phyloP scores from a whole-genome alignment of 2,329 filamentous ascomycete species.

The Tolypocladium ophioglossoides region DNA sequence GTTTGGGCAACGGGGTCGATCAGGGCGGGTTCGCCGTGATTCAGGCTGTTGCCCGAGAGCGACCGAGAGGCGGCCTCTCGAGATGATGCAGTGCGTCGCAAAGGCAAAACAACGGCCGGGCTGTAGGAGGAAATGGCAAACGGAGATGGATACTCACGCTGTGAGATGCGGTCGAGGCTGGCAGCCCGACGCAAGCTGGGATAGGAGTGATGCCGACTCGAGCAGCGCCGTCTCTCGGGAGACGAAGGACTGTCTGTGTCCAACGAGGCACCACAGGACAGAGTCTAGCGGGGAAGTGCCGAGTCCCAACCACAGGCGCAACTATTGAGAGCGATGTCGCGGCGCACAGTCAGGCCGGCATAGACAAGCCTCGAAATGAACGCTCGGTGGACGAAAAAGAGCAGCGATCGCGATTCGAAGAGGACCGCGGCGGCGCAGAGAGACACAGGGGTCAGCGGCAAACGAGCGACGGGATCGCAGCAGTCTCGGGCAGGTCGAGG shows the following conservation, averaged over 20 bases:
- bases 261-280: background rate
- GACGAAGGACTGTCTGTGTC: background rate
- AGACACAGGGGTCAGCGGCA: background rate
- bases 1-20: background rate
- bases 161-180: background rate
- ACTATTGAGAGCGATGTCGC: background rate
- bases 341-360: background rate
- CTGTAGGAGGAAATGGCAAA: background rate
- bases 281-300: background rate
- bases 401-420: background rate
- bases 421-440: background rate
- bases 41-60: background rate
- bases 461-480: background rate
- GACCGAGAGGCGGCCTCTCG: background rate
- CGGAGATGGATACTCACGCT: background rate
- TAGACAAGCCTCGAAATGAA: background rate
- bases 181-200: background rate
- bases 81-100: background rate
- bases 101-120: background rate
- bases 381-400: background rate
- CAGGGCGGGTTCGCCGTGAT: background rate
- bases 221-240: background rate
- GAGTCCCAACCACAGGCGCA: background rate
- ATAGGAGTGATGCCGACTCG: background rate
- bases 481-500: background rate